Base-by-base conservation (phyloP, 345 rosid species). In the Isatis tinctoria region DNA sequence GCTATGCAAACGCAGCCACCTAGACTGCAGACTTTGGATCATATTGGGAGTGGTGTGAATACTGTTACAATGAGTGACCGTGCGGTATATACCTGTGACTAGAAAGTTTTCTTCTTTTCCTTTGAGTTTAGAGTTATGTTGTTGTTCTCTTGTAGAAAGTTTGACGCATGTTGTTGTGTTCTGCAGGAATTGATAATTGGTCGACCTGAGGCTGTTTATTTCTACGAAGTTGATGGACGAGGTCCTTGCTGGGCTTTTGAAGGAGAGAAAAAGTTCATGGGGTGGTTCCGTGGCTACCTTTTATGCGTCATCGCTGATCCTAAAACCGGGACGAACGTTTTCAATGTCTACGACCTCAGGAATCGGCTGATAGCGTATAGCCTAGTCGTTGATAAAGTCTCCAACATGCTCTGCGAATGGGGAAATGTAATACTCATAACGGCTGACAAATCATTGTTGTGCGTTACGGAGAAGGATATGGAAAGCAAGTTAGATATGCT, bases 241-340 rank as follows among this genome's bases (percentile, higher is more conserved):
- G 99, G 98, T 78, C 99, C 99, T 32, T 95, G 99, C 79, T 90
- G 98, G 99, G 99, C 98, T 59, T 95, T 95, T 79, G 98, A 92
- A 77, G 99, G 99, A 54, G 97, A 95, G 87, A 95, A 92, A 84
- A 90, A 86, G 65, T 84, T 88, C 56, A 61, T 92, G 36, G 98
- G 99, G 13, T 95, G 99, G 99, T 92, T 90, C 69, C 92, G 99
- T 57, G 98, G 99, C 59, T 92, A 95, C 73, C 87, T 95, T 65
- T 65, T 90, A 75, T 95, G 96, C 73, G 97, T 95, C 74, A 88
- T 92, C 76, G 84, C 89, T 26, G 98, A 92, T 71, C 97, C 93
- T 72, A 88, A 97, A 81, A 90, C 67, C 72, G 88, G 85, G 66
- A 85, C 69, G 49, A 87, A 87, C 52, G 83, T 83, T 48, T 90